Evolutionary conservation across 116 monocot genomes (phyloP).

Genomic region (Phalaenopsis hybrid): DNA sequence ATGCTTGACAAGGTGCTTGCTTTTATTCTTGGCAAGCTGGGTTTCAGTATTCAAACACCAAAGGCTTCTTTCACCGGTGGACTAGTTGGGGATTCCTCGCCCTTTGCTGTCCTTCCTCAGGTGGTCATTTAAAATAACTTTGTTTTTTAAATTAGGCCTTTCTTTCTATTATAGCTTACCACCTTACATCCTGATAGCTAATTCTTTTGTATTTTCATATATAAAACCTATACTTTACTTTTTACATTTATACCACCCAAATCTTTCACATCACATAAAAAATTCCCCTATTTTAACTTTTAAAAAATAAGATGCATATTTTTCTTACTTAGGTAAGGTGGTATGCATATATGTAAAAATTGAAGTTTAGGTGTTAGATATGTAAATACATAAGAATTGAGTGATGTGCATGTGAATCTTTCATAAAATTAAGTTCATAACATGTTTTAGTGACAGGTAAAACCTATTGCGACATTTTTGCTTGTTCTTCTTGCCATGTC

Average conservation of each 20-base stretch:
- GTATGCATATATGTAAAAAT: no score
- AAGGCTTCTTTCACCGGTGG: conserved; percentile 92
- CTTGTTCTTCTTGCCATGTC: conserved; percentile 73
- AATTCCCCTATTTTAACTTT: no score
- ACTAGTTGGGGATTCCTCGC: conserved; percentile 63
- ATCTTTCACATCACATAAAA: no score
- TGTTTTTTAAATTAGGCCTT: neutral
- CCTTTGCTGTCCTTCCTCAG: conserved; percentile 90
- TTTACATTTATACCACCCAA: no score
- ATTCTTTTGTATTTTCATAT: no score
- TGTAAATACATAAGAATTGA: no score
- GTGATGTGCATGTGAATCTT: neutral
- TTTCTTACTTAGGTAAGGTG: no score
- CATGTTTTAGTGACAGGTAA: conserved; percentile 45
- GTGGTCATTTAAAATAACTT: conserved; percentile 17
- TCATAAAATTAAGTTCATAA: neutral
- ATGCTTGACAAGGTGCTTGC: conserved; percentile 71
- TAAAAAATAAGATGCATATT: no score
- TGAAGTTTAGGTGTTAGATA: no score
- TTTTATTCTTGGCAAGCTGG: conserved; percentile 45
- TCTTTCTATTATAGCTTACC: neutral
- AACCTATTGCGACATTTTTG: conserved; percentile 57
- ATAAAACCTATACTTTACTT: no score
- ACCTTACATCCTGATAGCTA: neutral
- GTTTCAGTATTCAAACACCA: conserved; percentile 43